Evolutionary conservation across 257 asterid species (phyloP), one percentile per base, ranked within the genome.

Genomic region (Ophiorrhiza pumila): DNA sequence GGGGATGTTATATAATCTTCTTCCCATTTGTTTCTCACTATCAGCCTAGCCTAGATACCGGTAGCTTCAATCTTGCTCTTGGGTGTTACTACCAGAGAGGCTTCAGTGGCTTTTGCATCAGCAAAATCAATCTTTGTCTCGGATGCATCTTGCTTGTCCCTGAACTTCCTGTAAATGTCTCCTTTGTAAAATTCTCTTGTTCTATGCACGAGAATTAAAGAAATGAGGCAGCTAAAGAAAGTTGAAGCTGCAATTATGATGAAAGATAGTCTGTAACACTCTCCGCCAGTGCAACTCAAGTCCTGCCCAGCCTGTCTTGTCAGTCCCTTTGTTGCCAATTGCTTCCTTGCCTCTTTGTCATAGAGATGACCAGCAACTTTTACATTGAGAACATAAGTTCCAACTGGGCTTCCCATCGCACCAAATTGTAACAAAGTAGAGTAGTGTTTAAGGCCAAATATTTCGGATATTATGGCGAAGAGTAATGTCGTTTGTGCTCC

Each of bases 401-500:
- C 90, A 29, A 83, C 64, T 0, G 89, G 89, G 72, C 87, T 81
- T 2, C 81, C 87, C 0, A 58, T 71, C 1, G 78, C 77, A 0
- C 87, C 90, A 37, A 85, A 72, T 15, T 77, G 78, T 58, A 71
- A 69, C 65, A 83, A 32, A 0, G 87, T 83, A 0, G 87, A 81
- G 78, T 81, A 85, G 77, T 85, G 76, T 22, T 87, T 83, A 0
- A 87, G 73, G 15, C 89, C 91, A 56, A 84, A 86, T 1, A 86
- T 11, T 42, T 86, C 91, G 0, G 89, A 87, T 18, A 87, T 82
- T 34, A 87, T 82, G 8, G 89, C 78, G 13, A 83, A 85, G 0
- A 85, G 68, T 17, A 87, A 42, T 2, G 93, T 85, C 93, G 89
- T 86, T 41, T 86, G 88, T 0, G 91, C 91, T 14, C 91, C 89